Base-by-base conservation (phyloP, 495 filamentous ascomycete genomes). In the Terfezia claveryi region DNA sequence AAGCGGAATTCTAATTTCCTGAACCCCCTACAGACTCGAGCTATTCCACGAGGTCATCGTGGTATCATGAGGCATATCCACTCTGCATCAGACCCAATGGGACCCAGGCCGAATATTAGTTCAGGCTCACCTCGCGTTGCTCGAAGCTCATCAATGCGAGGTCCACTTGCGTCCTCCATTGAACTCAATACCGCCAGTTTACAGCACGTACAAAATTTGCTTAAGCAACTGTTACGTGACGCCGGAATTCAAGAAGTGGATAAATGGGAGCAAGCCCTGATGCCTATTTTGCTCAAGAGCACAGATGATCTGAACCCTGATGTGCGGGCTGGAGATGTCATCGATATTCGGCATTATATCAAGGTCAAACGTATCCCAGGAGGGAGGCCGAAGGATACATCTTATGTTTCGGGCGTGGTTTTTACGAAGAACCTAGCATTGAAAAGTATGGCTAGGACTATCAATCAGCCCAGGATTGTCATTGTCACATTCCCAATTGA, bases 311-410 rank as follows among this genome's bases (percentile, higher is more conserved):
- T 99, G 17, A 85, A 94, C 60, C 92, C 92, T 5, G 80, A 95
- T 67, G 81, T 94, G 23, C 80, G 87, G 52, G 74, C 73, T 50
- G 86, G 85, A 2, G 92, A 99, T 62, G 84, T 89, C 62, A 94
- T 96, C 69, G 89, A 99, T 66, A 94, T 99, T 57, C 78, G 91
- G n/a, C 89, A 96, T 62, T 99, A 94, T 62, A 82, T 99, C 49
- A 99, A 99, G 67, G 69, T 99, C 20, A 99, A 99, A 63, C 92
- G 92, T 64, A 87, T 95, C 7, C 82, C 87, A 1, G 88, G 89
- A 17, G 91, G 87, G 32, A 77, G 75, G 53, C 91, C 91, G 44
- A 78, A 83, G 16, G 92, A 99, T 68, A 96, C 91, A 4, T 79
- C 79, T 10, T 96, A 96, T 66, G 81, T 99, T 32, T 92, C 91